Percentiles rank a stretch among this genome's conserved stretches.
Conservation (phyloP, 2,329 filamentous ascomycete genomes). For the Calonectria hawksworthii region DNA sequence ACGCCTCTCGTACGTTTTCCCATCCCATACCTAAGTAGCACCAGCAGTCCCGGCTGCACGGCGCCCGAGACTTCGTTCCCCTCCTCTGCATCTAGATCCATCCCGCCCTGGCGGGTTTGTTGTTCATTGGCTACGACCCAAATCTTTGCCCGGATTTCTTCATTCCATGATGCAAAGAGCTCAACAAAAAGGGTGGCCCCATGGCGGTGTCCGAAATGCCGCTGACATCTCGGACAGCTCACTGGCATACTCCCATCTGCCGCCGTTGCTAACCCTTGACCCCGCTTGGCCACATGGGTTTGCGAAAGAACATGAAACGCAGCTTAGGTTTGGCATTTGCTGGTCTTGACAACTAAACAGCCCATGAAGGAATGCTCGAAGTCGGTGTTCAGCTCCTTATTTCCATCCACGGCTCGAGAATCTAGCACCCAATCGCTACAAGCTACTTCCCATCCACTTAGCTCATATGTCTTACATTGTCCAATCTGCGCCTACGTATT, state of each 20-base stretch:
- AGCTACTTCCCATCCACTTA: neutral
- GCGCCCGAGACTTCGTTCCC: constrained; percentile 8
- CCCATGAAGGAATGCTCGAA: neutral
- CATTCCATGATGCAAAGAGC: constrained; percentile 21
- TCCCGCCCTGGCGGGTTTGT: constrained; percentile 5
- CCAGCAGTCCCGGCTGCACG: neutral
- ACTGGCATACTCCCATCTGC: neutral
- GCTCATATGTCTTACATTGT: neutral
- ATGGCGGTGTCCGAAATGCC: constrained; percentile 26
- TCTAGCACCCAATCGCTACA: neutral
- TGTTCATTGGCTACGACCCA: constrained; percentile 5
- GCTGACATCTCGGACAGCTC: neutral
- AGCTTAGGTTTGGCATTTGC: neutral
- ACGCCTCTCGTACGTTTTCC: constrained; percentile 38
- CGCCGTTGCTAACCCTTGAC: neutral
- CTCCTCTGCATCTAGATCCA: constrained; percentile 17
- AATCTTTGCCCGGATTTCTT: constrained; percentile 20
- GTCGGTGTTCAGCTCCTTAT: neutral
- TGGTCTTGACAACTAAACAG: neutral
- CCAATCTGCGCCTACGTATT: neutral
- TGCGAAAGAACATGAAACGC: neutral
- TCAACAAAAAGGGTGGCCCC: constrained; percentile 21
- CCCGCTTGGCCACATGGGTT: neutral
- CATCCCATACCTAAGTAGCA: constrained; percentile 5
- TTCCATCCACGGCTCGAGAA: neutral